Conservation (phyloP, 805 yeast species). For the Debaryomyces castellii region DNA sequence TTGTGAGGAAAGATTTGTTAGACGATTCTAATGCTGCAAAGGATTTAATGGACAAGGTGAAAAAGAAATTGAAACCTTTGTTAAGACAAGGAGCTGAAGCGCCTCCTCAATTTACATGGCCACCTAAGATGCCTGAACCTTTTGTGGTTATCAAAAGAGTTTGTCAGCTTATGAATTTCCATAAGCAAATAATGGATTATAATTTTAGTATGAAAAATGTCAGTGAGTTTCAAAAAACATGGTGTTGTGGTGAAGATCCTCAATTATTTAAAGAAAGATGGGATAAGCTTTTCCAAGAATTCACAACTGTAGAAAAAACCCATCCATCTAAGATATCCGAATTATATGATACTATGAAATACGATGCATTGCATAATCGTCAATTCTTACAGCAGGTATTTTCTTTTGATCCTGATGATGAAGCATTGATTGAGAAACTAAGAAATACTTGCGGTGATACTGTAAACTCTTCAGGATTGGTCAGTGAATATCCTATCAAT, state of each 20-base stretch:
- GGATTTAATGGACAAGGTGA: slow-evolving; percentile 95
- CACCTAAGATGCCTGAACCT: slow-evolving; percentile 97
- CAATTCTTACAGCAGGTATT: slow-evolving; percentile 83
- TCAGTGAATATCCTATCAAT: slow-evolving; percentile 72
- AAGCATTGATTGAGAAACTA: slow-evolving; percentile 29
- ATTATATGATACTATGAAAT: slow-evolving; percentile 96
- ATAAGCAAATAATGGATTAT: slow-evolving; percentile 76
- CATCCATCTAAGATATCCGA: slow-evolving; percentile 97
- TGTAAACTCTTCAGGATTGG: slow-evolving; percentile 52
- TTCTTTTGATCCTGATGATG: slow-evolving; percentile 53
- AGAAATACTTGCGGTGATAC: slow-evolving; percentile 44
- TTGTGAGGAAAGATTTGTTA: slow-evolving; percentile 82
- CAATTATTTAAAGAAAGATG: slow-evolving; percentile 88
- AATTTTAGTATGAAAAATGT: slow-evolving; percentile 72
- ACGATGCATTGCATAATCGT: slow-evolving; percentile 94
- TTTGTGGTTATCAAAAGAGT: slow-evolving; percentile 90
- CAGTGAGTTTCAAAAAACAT: slow-evolving; percentile 63
- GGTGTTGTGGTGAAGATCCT: slow-evolving; percentile 99
- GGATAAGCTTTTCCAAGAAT: slow-evolving; percentile 94
- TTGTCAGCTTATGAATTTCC: slow-evolving; percentile 92
- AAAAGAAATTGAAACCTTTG: slow-evolving; percentile 91
- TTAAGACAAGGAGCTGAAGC: slow-evolving; percentile 95
- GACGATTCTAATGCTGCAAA: slow-evolving; percentile 99
- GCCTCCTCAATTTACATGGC: slow-evolving; percentile 98
- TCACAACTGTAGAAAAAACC: slow-evolving; percentile 88